Conservation (phyloP, 2,329 filamentous ascomycete genomes). For the Fusarium nematophilum region DNA sequence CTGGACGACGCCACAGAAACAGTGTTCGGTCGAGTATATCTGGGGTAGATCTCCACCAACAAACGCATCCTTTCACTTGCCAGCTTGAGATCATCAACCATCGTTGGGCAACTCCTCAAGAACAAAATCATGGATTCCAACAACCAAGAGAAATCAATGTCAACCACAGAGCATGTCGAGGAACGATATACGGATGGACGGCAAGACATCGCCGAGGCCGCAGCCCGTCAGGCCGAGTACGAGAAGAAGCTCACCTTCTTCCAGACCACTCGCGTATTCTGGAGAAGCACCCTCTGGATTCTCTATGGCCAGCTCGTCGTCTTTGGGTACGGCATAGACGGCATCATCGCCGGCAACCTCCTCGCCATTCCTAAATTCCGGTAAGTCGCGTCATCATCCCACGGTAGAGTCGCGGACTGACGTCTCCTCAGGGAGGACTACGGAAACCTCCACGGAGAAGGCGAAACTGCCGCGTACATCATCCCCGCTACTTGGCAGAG, state of each 20-base stretch:
- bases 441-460: not conserved
- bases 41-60: no score
- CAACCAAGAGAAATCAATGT: constrained; percentile 2
- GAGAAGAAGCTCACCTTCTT: constrained; percentile 11
- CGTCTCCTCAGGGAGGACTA: constrained; percentile 4
- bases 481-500: constrained; percentile 13
- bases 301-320: constrained; percentile 9
- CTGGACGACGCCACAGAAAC: no score
- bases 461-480: not conserved
- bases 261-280: not conserved
- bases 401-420: not conserved
- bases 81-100: no score
- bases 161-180: constrained; percentile 9
- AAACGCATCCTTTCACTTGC: no score
- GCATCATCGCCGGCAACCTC: constrained; percentile 14
- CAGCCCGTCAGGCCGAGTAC: constrained; percentile 3
- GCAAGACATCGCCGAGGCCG: not conserved
- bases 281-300: constrained; percentile 20
- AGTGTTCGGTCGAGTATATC: no score
- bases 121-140: constrained; percentile 5
- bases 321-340: constrained; percentile 18
- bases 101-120: no score
- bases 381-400: not conserved
- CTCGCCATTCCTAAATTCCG: constrained; percentile 18
- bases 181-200: not conserved